Base-by-base conservation (phyloP, 371 early-diverging fungal genomes). In the Blastocladiella emersonii region DNA sequence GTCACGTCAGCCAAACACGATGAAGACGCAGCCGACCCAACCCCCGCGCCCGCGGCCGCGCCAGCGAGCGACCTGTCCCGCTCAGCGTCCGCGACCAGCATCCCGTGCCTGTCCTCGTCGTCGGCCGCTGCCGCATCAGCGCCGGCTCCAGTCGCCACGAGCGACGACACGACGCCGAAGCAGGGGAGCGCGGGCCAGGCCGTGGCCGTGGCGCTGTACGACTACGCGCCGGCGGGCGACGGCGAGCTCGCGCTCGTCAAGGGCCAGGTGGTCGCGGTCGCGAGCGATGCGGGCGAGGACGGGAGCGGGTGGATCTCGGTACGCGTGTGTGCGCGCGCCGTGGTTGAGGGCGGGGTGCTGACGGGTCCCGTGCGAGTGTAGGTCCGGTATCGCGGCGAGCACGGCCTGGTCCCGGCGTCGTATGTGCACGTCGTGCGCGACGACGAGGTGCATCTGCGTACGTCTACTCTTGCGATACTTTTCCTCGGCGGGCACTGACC, bases 351-450 rank as follows among this genome's bases (percentile, higher is more conserved):
- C 19, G 1, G 48, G 1, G 21, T 25, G 25, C 66, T 88, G 34
- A 82, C 91, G 10, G 91, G 91, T 34, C 81, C 85, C 1, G 71
- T 76, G 5, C 88, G 87, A 62, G 73, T 89, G 36, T 75, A 85
- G 64, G 67, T 78, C 64, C 68, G 63, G 59, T 8, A 57, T 56
- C 35, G 67, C 65, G 13, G 65, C 48, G 0, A 61, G 56, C 25
- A 62, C 17, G 27, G 62, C 13, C 23, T 35, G 15, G 61, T 34
- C 8, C 59, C 30, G 30, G 13, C 21, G 7, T 8, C 45, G 4
- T 63, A 32, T 65, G 21, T 51, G 7, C 34, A 34, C 1, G 27
- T 63, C 2, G 3, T 27, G 0, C 12, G 5, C 44, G 15, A 3
- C 10, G 57, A 15, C 0, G 10, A 19, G 49, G n/a, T n/a, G 0